Evolutionary conservation across 2,329 filamentous ascomycete genomes (phyloP), one percentile per base, ranked within the genome.

Genomic region (Ceratocystis colombiana): DNA sequence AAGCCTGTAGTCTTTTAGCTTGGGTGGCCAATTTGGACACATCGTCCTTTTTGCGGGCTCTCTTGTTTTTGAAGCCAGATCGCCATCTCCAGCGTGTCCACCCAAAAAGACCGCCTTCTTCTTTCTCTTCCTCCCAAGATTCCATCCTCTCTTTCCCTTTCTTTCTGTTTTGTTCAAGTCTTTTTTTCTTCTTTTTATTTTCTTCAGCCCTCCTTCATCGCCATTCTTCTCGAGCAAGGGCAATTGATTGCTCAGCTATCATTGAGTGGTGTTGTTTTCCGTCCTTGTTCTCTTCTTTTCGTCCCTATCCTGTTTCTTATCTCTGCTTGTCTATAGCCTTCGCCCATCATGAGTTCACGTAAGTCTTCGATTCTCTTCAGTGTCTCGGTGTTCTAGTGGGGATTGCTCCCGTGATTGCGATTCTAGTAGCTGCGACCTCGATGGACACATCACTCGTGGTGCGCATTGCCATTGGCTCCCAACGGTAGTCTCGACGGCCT

Each of bases 321-420:
- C 66, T 69, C 68, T 69, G 68, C 64, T 62, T 70, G 69, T 70
- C 70, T 68, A 64, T 63, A 69, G 53, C 65, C 10, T 67, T 72
- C 68, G 71, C 74, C 75, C 79, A 80, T 71, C 74, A 82, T 82
- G 79, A 81, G 79, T 79, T 81, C 79, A 73, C 76, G 79, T 82
- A 77, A 82, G 79, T 81, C 62, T 46, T 55, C 44, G 28, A 33
- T 10, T 41, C 57, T 28, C 12, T 2, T 53, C 8, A 5, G 20
- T 53, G 22, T 6, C 6, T 53, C 10, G 22, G 48, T 15, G 37
- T 20, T 53, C 20, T 15, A 28, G 48, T 15, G 20, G 1, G 37
- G 10, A 5, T 41, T 41, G 20, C 20, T 28, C 20, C 48, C 22
- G 48, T 53, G 48, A 5, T n/a, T 3, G 22, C 48, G 25, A 28